Percentiles rank a stretch among this genome's conserved stretches.
These are phyloP conservation scores for Cicer cuneatum DNA, from an alignment of 306 rosid genomes.

Conservation along the genomic window DNA sequence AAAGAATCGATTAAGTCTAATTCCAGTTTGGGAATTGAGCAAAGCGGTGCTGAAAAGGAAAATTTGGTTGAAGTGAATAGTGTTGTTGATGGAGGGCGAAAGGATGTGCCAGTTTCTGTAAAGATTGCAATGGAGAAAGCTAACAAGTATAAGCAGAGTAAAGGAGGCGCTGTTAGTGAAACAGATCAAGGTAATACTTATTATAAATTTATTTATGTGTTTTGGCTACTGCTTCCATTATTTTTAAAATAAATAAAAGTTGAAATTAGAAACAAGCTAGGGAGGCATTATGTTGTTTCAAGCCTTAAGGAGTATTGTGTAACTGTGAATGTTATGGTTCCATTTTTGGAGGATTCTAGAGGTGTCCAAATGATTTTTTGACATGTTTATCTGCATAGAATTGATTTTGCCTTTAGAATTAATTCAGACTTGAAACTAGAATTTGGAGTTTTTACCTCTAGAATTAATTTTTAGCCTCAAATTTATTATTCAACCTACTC, in stretches of 20 bases:
- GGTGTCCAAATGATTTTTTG: too few species aligned
- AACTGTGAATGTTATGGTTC: not conserved
- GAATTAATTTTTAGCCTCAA: too few species aligned
- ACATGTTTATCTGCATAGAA: too few species aligned
- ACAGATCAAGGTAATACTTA: conserved; percentile 50
- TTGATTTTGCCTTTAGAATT: too few species aligned
- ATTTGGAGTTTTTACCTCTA: too few species aligned
- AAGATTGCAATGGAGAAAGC: conserved; percentile 71
- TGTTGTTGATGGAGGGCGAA: conserved; percentile 39
- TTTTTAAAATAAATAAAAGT: not conserved
- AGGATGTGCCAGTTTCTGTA: conserved; percentile 56
- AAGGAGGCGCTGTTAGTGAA: conserved; percentile 35
- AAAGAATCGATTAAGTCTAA: conserved; percentile 47
- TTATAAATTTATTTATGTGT: not conserved
- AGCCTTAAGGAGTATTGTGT: not conserved
- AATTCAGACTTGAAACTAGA: too few species aligned
- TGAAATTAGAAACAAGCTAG: not conserved
- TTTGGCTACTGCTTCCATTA: not conserved
- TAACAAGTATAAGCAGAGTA: conserved; percentile 56
- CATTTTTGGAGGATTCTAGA: too few species aligned
- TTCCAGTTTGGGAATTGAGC: conserved; percentile 41
- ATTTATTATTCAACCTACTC: too few species aligned
- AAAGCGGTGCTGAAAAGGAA: conserved; percentile 22
- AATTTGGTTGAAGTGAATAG: conserved; percentile 38
- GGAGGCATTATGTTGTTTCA: not conserved